Evolutionary conservation across 2,329 filamentous ascomycete species (phyloP), one percentile per base, ranked within the genome.

Genomic region (Metarhizium brunneum): DNA sequence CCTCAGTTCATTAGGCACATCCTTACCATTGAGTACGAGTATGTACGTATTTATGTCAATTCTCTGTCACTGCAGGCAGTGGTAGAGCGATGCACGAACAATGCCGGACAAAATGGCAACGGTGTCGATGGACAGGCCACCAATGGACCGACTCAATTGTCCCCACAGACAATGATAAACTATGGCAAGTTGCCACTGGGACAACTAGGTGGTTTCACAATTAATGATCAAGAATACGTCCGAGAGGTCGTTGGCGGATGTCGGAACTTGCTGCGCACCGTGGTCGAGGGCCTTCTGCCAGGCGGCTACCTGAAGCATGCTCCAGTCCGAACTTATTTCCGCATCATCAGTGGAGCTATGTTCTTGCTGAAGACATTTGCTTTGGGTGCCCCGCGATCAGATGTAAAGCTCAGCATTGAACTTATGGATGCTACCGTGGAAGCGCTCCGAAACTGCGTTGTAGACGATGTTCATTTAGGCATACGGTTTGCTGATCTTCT

Each of bases 1-100:
- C 84, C 85, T 2, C 80, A 75, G 25, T 86, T 80, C 59, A 85
- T 84, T 61, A 75, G 81, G 35, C 84, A 91, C 67, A 92, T 97
- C 57, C 77, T 99, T 35, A 87, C 84, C 7, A 96, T 97, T 61
- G 94, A 99, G 73, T 96, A 94, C 66, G 90, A 97, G 66, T 96
- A 96, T 67, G 90, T 92, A 30, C 84, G 92, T 64, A 88, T 96
- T 52, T 97, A 97, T 67, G 82, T 96, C 73, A 96, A 97, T 69
- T 96, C 92, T 1, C 78, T 99, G 2, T 92, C 92, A 2, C 76
- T 99, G 2, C 94, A 99, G 72, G 94, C 94, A 25, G 91, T 97
- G 3, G 90, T 97, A 6, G 92, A 96, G 71, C 84, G 92, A 58
- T 96, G 90, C 71, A 92, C 90, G 6, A 91, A 81, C 58, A 87